Percentiles rank a stretch among this genome's conserved stretches.
Evolutionary conservation across 2,329 filamentous ascomycete genomes (phyloP).

Genomic region (Beauveria medogensis): DNA sequence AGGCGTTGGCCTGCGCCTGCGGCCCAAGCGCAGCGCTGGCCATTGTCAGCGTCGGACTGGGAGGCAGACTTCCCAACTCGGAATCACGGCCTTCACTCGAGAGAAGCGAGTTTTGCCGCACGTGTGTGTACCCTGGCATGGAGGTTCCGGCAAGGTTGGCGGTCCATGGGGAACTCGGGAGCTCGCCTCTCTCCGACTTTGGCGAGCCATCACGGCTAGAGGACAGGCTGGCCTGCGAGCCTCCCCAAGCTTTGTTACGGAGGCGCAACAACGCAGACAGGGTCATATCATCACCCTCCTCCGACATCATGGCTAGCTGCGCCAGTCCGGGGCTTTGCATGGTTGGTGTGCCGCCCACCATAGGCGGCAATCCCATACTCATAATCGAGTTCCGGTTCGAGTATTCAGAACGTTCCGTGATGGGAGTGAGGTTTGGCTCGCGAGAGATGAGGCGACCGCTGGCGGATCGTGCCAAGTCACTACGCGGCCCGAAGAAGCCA

Average conservation of each 20-base stretch:
- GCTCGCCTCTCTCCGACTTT: constrained; percentile 40
- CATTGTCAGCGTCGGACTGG: constrained; percentile 44
- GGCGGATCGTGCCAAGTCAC: constrained; percentile 55
- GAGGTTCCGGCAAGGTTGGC: constrained; percentile 8
- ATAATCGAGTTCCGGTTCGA: constrained; percentile 89
- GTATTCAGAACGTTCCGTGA: constrained; percentile 93
- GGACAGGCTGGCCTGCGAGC: constrained; percentile 65
- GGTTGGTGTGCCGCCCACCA: constrained; percentile 33
- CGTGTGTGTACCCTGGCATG: constrained; percentile 24
- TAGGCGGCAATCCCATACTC: constrained; percentile 45
- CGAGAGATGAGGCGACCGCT: constrained; percentile 68
- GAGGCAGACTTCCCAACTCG: constrained; percentile 36
- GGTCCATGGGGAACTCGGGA: constrained; percentile 34
- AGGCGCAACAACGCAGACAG: constrained; percentile 65
- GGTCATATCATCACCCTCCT: constrained; percentile 56
- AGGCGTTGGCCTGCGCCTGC: background rate
- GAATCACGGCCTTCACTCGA: constrained; percentile 42
- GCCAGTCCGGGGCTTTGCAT: constrained; percentile 66
- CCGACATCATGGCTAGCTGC: constrained; percentile 62
- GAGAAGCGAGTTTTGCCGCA: constrained; percentile 41
- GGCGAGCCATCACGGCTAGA: constrained; percentile 46
- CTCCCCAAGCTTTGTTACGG: constrained; percentile 70
- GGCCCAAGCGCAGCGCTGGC: constrained; percentile 21
- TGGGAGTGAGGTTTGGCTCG: constrained; percentile 90
- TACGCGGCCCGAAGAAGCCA: constrained; percentile 79